phyloP scores from a whole-genome alignment of 345 rosid species.

The Salix caprea region DNA sequence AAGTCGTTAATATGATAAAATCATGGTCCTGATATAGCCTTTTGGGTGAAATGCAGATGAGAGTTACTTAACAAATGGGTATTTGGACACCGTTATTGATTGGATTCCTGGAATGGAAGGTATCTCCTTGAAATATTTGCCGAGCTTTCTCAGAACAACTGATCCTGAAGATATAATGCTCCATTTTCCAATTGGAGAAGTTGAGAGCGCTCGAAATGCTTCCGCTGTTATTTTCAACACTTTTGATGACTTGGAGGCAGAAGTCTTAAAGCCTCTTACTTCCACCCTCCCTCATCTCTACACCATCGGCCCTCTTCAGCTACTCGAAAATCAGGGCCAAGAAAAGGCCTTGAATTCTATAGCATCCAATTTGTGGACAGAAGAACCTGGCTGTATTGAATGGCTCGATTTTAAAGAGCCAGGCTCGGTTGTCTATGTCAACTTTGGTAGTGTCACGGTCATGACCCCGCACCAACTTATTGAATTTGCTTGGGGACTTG shows the following conservation, averaged over 20 bases:
- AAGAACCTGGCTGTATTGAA: conserved; percentile 1
- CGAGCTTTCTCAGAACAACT: conserved; percentile 12
- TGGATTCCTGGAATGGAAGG: conserved; percentile 13
- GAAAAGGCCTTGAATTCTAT: background rate
- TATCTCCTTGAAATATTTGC: conserved; percentile 6
- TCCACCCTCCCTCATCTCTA: background rate
- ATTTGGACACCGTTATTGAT: conserved; percentile 10
- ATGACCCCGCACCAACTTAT: conserved; percentile 13
- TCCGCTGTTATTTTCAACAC: conserved; percentile 11
- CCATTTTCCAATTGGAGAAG: background rate
- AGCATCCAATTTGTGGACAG: conserved; percentile 16
- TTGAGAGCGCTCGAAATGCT: background rate
- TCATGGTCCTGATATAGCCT: background rate
- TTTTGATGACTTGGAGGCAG: conserved; percentile 13
- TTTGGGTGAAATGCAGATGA: conserved; percentile 2
- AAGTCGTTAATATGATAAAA: too few relatives aligned
- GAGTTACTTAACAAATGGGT: conserved; percentile 15
- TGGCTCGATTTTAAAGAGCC: conserved; percentile 15
- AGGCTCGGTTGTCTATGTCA: conserved; percentile 3
- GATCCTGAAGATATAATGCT: conserved; percentile 10
- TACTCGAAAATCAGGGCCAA: background rate
- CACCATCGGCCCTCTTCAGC: conserved; percentile 8
- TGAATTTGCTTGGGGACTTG: conserved; percentile 26
- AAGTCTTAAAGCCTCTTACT: background rate
- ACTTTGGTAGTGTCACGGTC: conserved; percentile 13